Evolutionary conservation across 768 basidiomycete genomes (phyloP).

Genomic region (Psilocybe cyanescens): DNA sequence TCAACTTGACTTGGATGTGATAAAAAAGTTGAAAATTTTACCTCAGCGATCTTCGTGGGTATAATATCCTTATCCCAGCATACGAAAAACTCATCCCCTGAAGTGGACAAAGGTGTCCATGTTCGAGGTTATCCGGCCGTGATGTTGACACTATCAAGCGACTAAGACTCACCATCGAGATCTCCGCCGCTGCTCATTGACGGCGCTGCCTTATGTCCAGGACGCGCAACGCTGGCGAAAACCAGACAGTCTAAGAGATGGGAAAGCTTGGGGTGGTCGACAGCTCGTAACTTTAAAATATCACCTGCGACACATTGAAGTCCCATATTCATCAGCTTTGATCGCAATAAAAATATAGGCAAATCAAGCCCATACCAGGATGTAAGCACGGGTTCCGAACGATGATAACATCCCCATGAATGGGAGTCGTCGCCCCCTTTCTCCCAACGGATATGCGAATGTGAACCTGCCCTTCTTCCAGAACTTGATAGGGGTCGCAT

Average conservation of each 20-base stretch:
- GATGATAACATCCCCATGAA: conserved; percentile 64
- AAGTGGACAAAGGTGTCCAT: background rate
- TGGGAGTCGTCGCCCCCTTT: conserved; percentile 56
- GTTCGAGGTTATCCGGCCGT: background rate
- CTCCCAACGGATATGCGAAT: conserved; percentile 57
- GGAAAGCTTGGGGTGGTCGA: conserved; percentile 47
- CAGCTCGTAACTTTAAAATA: conserved; percentile 66
- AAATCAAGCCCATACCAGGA: conserved; percentile 45
- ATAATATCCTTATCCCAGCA: conserved; percentile 72
- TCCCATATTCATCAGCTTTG: too few species aligned
- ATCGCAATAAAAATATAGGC: background rate
- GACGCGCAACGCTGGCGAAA: conserved; percentile 60
- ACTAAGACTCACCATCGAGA: conserved; percentile 47
- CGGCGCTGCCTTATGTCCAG: conserved; percentile 64
- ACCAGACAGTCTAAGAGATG: conserved; percentile 73
- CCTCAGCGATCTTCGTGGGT: conserved; percentile 57
- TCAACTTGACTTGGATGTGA: background rate
- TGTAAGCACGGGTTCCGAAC: conserved; percentile 74
- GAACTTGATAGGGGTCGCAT: conserved; percentile 65
- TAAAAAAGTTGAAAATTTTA: conserved; percentile 22
- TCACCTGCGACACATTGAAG: conserved; percentile 44
- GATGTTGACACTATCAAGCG: background rate
- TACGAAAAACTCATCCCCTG: conserved; percentile 70
- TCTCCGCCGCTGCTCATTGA: conserved; percentile 76
- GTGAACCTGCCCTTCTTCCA: conserved; percentile 67